These are phyloP conservation scores for Nicotiana benthamiana DNA, from an alignment of 257 asterid species.

Conservation along the genomic window DNA sequence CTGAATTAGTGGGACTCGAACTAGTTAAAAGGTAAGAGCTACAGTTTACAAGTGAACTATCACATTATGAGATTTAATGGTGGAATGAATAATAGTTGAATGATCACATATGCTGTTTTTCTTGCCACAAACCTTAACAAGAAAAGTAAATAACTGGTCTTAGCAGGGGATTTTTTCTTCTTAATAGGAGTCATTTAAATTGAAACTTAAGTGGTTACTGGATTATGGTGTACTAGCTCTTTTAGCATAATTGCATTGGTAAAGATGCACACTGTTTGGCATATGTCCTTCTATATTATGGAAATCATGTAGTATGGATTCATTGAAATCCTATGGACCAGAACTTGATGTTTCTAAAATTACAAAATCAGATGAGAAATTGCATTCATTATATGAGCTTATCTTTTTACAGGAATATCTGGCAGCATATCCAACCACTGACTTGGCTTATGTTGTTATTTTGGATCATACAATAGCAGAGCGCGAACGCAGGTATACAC, in stretches of 20 bases:
- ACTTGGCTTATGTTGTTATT: slow-evolving; percentile 88
- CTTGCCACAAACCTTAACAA: neutral
- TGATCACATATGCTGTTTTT: neutral
- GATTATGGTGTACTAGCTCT: neutral
- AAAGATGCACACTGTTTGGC: neutral
- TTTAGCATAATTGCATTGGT: neutral
- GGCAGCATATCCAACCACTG: slow-evolving; percentile 65
- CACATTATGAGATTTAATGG: neutral
- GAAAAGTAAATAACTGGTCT: neutral
- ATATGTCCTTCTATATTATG: neutral
- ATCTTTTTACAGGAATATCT: slow-evolving; percentile 70
- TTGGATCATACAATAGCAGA: slow-evolving; percentile 97
- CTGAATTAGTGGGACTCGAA: neutral
- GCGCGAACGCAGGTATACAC: slow-evolving; percentile 84
- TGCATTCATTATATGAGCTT: slow-evolving; percentile 13
- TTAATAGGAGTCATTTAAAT: neutral
- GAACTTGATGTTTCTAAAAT: neutral
- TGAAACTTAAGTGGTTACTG: neutral
- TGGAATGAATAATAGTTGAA: neutral
- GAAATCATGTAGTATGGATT: neutral
- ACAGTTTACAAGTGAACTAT: neutral
- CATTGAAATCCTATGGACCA: neutral
- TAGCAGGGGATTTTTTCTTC: neutral
- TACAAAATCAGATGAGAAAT: neutral
- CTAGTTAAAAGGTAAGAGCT: neutral